Evolutionary conservation across 345 rosid species (phyloP).

Genomic region (Lepidium aucheri): DNA sequence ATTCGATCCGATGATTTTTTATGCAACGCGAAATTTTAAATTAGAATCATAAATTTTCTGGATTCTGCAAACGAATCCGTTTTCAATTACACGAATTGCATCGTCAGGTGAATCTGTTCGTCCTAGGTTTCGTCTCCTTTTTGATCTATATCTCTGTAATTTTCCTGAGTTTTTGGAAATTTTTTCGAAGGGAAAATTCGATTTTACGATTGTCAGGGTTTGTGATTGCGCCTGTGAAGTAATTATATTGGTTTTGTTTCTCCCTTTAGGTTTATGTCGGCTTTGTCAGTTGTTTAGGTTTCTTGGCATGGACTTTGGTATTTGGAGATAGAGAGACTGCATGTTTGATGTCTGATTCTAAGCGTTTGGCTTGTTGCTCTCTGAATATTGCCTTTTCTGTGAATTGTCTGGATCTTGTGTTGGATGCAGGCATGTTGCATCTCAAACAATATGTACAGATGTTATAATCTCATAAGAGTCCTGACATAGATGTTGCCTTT

Average conservation of each 20-base stretch:
- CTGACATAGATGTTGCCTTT: neutral
- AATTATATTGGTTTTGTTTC: neutral
- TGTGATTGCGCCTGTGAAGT: neutral
- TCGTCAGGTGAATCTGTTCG: conserved; percentile 7
- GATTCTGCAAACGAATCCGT: neutral
- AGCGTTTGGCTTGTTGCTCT: neutral
- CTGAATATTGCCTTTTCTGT: neutral
- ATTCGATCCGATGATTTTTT: neutral
- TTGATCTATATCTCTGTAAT: neutral
- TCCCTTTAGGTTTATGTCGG: neutral
- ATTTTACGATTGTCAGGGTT: neutral
- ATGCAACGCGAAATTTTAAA: neutral
- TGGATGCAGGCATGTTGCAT: neutral
- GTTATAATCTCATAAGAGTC: neutral
- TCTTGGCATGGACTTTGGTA: neutral
- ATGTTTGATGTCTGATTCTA: neutral
- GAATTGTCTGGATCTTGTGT: neutral
- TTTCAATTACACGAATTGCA: neutral
- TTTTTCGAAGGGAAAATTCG: neutral
- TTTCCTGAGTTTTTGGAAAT: neutral
- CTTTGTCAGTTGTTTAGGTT: neutral
- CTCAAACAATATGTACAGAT: neutral
- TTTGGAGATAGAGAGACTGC: neutral
- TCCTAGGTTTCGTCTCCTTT: neutral
- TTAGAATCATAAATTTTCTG: neutral